A percentile compares a stretch with the other conserved stretches of the same genome.
phyloP scores from a whole-genome alignment of 495 filamentous ascomycete species.

The Apiosordaria backusii region DNA sequence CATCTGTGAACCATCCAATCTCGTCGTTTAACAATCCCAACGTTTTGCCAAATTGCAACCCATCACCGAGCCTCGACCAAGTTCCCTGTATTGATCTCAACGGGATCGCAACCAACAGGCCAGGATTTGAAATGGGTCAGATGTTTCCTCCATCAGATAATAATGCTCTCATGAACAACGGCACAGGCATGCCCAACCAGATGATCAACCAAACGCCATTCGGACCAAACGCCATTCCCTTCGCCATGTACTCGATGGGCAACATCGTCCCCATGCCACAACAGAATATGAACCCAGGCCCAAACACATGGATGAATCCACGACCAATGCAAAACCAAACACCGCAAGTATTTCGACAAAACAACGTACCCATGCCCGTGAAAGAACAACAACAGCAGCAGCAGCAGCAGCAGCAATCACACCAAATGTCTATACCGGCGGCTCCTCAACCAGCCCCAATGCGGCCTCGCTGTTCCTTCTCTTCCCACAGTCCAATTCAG shows the following conservation, averaged over 20 bases:
- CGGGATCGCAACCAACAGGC: conserved; percentile 15
- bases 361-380: not conserved
- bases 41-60: not conserved
- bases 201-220: not conserved
- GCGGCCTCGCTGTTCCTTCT: too few relatives aligned
- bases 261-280: conserved; percentile 18
- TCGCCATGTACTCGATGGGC: conserved; percentile 19
- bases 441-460: not conserved
- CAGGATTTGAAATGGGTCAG: not conserved
- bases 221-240: conserved; percentile 16
- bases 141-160: conserved; percentile 4
- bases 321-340: not conserved
- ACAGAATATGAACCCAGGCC: not conserved
- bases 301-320: not conserved
- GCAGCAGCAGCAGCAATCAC: not conserved
- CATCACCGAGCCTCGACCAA: conserved; percentile 11
- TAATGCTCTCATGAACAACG: not conserved
- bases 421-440: not conserved
- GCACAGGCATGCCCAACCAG: not conserved
- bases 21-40: not conserved
- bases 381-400: too few relatives aligned
- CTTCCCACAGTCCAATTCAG: not conserved
- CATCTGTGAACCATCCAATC: not conserved
- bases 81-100: conserved; percentile 21
- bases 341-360: not conserved